These are phyloP conservation scores for Pneumocystis carinii DNA, from an alignment of 1,139 yeast genomes.

Conservation along the genomic window DNA sequence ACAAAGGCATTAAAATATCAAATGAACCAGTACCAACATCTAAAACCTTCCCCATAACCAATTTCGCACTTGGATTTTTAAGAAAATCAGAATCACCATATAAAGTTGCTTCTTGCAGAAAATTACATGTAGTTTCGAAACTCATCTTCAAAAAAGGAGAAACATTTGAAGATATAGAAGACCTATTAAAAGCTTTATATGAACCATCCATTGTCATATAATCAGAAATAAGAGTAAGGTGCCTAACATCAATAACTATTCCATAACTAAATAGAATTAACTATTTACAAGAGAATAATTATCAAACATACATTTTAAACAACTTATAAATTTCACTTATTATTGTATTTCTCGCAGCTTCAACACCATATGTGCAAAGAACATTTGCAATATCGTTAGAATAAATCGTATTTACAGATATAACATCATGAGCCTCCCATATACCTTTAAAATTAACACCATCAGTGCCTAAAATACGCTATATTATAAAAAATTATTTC, in stretches of 20 bases:
- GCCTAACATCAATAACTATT: constrained; percentile 82
- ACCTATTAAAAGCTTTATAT: constrained; percentile 91
- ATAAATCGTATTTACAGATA: constrained; percentile 72
- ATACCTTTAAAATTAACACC: constrained; percentile 95
- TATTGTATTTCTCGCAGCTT: constrained; percentile 95
- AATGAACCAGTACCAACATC: constrained; percentile 94
- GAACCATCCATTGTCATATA: constrained; percentile 99
- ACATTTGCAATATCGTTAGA: constrained; percentile 92
- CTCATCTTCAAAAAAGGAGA: constrained; percentile 98
- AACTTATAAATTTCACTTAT: constrained; percentile 92
- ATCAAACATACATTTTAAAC: constrained; percentile 56
- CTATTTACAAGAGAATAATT: background rate
- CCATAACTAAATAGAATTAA: constrained; percentile 30
- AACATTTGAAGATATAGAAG: constrained; percentile 90
- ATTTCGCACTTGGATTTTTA: constrained; percentile 87
- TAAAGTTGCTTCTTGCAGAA: constrained; percentile 88
- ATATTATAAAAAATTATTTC: constrained; percentile 24
- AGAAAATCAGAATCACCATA: constrained; percentile 81
- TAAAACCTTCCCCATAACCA: constrained; percentile 82
- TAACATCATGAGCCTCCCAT: constrained; percentile 95
- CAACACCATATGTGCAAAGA: constrained; percentile 86
- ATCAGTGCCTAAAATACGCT: constrained; percentile 76
- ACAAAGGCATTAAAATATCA: constrained; percentile 48
- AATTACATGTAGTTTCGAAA: constrained; percentile 95
- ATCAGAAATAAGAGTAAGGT: constrained; percentile 91